Conservation (phyloP, 257 asterid genomes). For the Cinchona pubescens region DNA sequence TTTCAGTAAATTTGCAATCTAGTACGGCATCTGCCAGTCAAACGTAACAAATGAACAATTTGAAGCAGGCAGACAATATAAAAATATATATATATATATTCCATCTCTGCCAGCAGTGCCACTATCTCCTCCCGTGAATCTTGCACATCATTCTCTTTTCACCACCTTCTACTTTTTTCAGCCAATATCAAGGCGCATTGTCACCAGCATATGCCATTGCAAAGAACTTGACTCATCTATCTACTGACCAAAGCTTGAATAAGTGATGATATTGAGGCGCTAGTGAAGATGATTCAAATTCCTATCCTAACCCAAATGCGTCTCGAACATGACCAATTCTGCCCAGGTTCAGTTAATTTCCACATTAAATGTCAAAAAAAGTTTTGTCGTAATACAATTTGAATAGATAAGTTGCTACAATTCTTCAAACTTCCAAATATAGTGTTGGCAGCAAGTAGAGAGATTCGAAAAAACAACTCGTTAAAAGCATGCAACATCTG, state of each 20-base stretch:
- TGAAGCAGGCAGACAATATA: neutral
- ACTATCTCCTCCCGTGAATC: neutral
- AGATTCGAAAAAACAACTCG: neutral
- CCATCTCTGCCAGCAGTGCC: neutral
- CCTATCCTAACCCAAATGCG: neutral
- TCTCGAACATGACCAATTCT: neutral
- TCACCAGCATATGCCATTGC: neutral
- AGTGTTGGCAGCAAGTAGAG: neutral
- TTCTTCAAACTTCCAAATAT: neutral
- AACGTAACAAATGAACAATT: neutral
- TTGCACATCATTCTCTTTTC: neutral
- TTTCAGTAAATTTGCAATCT: neutral
- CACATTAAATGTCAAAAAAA: neutral
- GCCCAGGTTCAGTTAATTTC: constrained; percentile 1
- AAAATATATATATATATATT: too few relatives aligned
- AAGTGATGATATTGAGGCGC: neutral
- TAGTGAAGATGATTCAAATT: neutral
- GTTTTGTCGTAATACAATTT: neutral
- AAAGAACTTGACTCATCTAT: neutral
- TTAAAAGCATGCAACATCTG: neutral
- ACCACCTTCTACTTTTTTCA: neutral
- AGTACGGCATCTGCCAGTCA: neutral
- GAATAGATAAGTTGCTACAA: neutral
- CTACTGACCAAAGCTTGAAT: neutral
- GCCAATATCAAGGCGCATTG: neutral